Evolutionary conservation across 352 stramenopile genomes (phyloP).

Genomic region (Phytopythium boreale): DNA sequence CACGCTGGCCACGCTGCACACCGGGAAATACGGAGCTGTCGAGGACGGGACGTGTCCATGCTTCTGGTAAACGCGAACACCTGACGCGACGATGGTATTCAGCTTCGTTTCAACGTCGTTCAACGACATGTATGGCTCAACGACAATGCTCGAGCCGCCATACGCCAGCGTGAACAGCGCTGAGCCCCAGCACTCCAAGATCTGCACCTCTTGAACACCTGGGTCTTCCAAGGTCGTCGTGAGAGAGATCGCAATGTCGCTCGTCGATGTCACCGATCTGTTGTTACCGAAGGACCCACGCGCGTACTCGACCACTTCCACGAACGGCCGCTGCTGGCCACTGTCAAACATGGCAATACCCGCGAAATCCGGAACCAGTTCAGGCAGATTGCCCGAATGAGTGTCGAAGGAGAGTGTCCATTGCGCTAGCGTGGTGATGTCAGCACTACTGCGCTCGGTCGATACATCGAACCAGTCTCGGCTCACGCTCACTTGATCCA

Average conservation of each 20-base stretch:
- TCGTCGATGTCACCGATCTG: slow-evolving; percentile 45
- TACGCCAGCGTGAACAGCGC: slow-evolving; percentile 47
- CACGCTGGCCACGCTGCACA: slow-evolving; percentile 55
- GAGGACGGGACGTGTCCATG: slow-evolving; percentile 18
- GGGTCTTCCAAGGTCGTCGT: slow-evolving; percentile 50
- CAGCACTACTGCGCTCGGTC: slow-evolving; percentile 27
- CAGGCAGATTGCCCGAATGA: slow-evolving; percentile 48
- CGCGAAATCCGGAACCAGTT: slow-evolving; percentile 43
- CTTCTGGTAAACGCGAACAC: slow-evolving; percentile 43
- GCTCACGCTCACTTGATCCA: slow-evolving; percentile 79
- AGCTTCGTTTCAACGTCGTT: slow-evolving; percentile 48
- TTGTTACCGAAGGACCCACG: slow-evolving; percentile 70
- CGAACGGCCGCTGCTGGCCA: slow-evolving; percentile 49
- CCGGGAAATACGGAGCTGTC: slow-evolving; percentile 33
- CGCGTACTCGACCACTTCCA: slow-evolving; percentile 49
- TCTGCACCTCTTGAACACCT: slow-evolving; percentile 68
- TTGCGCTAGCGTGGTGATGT: slow-evolving; percentile 47
- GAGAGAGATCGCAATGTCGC: slow-evolving; percentile 48
- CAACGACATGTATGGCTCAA: slow-evolving; percentile 41
- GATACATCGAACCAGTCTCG: slow-evolving; percentile 68
- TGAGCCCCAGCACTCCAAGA: slow-evolving; percentile 49
- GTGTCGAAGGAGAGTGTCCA: slow-evolving; percentile 69
- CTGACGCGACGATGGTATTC: slow-evolving; percentile 43
- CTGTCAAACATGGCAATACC: slow-evolving; percentile 34
- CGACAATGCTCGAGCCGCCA: slow-evolving; percentile 11